Evolutionary conservation across 2,329 filamentous ascomycete genomes (phyloP).

Genomic region (Escovopsis sp.): DNA sequence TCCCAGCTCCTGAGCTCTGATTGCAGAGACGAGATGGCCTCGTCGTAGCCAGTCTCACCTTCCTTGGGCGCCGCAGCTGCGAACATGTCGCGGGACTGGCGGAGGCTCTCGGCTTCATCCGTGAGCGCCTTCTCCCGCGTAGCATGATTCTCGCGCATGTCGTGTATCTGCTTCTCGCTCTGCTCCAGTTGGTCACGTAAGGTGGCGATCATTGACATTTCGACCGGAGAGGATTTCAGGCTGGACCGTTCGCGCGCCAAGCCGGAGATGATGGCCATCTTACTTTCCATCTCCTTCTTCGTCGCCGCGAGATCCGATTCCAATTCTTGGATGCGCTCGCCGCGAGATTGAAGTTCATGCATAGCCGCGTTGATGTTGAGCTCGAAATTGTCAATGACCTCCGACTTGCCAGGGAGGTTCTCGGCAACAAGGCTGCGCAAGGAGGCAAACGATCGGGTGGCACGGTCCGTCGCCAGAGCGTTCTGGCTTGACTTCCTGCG

Average conservation of each 20-base stretch:
- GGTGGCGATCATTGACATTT: constrained; percentile 78
- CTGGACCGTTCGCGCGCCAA: constrained; percentile 86
- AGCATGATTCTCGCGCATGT: constrained; percentile 59
- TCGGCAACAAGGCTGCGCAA: constrained; percentile 79
- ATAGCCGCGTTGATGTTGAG: constrained; percentile 81
- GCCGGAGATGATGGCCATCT: constrained; percentile 90
- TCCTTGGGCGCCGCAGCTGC: constrained; percentile 13
- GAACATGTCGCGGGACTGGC: constrained; percentile 30
- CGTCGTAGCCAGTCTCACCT: constrained; percentile 28
- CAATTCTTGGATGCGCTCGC: constrained; percentile 78
- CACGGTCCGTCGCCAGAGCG: constrained; percentile 73
- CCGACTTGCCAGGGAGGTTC: constrained; percentile 67
- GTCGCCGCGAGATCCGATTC: constrained; percentile 71
- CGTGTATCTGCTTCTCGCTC: constrained; percentile 65
- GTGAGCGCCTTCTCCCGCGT: constrained; percentile 61
- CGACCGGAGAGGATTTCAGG: constrained; percentile 68
- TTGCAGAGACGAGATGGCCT: constrained; percentile 52
- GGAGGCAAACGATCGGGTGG: constrained; percentile 79
- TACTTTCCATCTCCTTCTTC: constrained; percentile 93
- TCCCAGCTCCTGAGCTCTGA: constrained; percentile 63
- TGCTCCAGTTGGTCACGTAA: constrained; percentile 80
- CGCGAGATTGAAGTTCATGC: constrained; percentile 75
- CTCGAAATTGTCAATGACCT: constrained; percentile 85
- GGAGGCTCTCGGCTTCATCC: constrained; percentile 55
- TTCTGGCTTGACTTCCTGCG: constrained; percentile 88